phyloP scores from a whole-genome alignment of 108 stramenopile genomes.

The Skeletonema menzelii region DNA sequence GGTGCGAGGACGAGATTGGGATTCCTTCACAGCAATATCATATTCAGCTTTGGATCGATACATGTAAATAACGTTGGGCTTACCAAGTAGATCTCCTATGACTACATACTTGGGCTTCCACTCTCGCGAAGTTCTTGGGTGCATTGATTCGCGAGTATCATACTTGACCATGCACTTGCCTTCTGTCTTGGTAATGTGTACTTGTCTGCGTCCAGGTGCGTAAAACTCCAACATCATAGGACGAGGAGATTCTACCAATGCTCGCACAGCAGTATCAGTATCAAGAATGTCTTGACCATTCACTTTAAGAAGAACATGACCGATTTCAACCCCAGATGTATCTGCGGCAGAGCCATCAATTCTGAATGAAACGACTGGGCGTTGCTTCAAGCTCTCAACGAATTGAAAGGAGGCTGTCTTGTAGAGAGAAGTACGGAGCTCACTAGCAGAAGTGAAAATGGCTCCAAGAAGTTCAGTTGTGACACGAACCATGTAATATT shows the following conservation, averaged over 20 bases:
- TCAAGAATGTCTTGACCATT: conserved; percentile 15
- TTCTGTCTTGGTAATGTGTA: conserved; percentile 29
- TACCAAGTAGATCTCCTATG: conserved; percentile 33
- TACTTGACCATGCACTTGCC: conserved; percentile 47
- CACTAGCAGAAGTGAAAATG: conserved; percentile 27
- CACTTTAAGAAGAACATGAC: conserved; percentile 31
- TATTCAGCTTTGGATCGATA: conserved; percentile 43
- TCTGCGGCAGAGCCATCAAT: conserved; percentile 29
- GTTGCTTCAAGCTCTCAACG: conserved; percentile 15
- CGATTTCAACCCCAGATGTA: conserved; percentile 23
- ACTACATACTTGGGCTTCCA: conserved; percentile 54
- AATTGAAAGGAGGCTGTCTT: conserved; percentile 6
- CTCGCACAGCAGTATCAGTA: conserved; percentile 13
- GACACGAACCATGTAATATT: conserved; percentile 35
- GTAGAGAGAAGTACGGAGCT: conserved; percentile 19
- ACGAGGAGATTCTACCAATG: conserved; percentile 12
- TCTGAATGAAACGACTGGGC: conserved; percentile 38
- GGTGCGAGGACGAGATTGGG: conserved; percentile 14
- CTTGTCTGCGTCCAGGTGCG: conserved; percentile 9
- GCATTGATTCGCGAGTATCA: conserved; percentile 13
- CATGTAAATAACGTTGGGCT: conserved; percentile 41
- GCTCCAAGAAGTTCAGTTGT: conserved; percentile 23
- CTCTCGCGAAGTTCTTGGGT: conserved; percentile 14
- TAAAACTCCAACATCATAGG: conserved; percentile 37
- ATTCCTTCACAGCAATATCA: conserved; percentile 41